Conservation (phyloP, 768 basidiomycete genomes). For the Arthromyces matolae region DNA sequence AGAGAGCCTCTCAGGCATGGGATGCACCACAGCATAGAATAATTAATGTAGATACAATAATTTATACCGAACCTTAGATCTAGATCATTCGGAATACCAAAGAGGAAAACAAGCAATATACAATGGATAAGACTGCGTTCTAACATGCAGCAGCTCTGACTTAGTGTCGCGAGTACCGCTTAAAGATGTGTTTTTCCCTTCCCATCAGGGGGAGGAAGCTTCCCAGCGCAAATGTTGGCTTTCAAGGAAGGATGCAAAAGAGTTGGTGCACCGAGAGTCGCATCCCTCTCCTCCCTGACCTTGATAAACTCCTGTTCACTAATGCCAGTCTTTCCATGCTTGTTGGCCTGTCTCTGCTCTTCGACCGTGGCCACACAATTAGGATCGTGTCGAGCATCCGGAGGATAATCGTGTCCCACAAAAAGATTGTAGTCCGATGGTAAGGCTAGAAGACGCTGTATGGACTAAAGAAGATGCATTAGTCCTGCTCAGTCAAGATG, state of each 20-base stretch:
- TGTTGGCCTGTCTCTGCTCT: constrained; percentile 27
- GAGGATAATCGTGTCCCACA: constrained; percentile 37
- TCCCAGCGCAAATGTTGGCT: constrained; percentile 35
- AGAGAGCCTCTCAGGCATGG: no score
- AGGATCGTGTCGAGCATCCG: constrained; percentile 16
- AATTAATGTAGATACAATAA: no score
- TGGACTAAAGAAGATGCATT: constrained; percentile 23
- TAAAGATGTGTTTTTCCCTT: neutral
- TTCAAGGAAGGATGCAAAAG: constrained; percentile 35
- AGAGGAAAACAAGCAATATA: no score
- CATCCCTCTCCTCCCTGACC: constrained; percentile 29
- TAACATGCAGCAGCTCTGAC: no score
- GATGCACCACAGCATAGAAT: no score
- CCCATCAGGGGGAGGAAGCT: constrained; percentile 12
- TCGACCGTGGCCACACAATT: constrained; percentile 30
- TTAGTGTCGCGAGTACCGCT: neutral
- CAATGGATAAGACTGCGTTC: no score
- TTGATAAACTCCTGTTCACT: constrained; percentile 25
- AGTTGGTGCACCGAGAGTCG: constrained; percentile 27
- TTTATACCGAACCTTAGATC: no score
- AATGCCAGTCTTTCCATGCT: constrained; percentile 26
- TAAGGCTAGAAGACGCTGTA: constrained; percentile 32
- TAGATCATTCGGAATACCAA: no score
- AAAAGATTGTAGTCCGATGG: constrained; percentile 31
- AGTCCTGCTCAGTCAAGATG: neutral